A percentile compares a stretch with the other conserved stretches of the same genome.
phyloP scores from a whole-genome alignment of 139 green algal genomes.

The Spirogloea muscicola region DNA sequence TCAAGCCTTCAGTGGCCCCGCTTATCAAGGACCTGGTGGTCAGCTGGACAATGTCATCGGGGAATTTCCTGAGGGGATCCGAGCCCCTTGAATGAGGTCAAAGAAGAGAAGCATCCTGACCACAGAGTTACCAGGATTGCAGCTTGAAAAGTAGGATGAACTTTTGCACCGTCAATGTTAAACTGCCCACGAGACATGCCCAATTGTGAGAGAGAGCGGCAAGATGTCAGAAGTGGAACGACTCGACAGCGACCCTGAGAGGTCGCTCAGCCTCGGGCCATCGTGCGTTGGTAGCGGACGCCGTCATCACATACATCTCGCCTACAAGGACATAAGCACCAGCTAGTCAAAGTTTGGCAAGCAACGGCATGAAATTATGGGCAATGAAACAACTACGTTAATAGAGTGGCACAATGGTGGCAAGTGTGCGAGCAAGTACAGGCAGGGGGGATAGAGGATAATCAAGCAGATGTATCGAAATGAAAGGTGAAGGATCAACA shows the following conservation, averaged over 20 bases:
- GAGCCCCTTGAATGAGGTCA: too few species aligned
- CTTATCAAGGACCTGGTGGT: too few species aligned
- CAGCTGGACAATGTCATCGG: too few species aligned
- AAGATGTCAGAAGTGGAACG: too few species aligned
- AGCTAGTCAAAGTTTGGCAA: background rate
- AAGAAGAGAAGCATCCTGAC: too few species aligned
- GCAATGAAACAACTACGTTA: background rate
- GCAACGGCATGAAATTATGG: background rate
- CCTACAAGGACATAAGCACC: background rate
- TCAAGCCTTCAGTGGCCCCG: too few species aligned
- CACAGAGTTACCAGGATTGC: too few species aligned
- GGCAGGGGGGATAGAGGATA: background rate
- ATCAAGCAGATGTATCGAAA: background rate
- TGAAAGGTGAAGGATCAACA: background rate
- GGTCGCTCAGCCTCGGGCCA: background rate
- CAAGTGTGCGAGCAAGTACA: background rate
- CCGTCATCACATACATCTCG: slow-evolving; percentile 14
- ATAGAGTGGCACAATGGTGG: background rate
- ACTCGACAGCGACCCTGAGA: background rate
- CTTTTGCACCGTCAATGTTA: too few species aligned
- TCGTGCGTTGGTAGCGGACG: background rate
- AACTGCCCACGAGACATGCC: too few species aligned
- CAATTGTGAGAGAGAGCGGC: too few species aligned
- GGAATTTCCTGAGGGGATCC: too few species aligned
- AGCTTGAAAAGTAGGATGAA: too few species aligned